A percentile compares a stretch with the other conserved stretches of the same genome.
Conservation (phyloP, 257 asterid species). For the Haberlea rhodopensis region DNA sequence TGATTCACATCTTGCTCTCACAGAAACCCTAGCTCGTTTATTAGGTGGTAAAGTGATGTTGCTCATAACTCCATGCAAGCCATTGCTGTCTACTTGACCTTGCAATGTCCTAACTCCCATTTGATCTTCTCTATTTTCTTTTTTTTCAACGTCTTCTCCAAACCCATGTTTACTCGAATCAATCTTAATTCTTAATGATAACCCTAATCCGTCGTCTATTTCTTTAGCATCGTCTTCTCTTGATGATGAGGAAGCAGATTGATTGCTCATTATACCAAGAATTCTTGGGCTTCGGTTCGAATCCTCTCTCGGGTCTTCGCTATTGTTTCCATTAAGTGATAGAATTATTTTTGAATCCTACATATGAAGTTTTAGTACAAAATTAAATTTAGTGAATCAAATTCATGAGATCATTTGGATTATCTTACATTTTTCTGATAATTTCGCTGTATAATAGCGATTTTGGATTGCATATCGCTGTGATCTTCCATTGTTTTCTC, state of each 20-base stretch:
- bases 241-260: conserved; percentile 25
- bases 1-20: conserved; percentile 91
- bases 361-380: too few species aligned
- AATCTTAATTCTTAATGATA: conserved; percentile 61
- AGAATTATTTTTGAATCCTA: conserved; percentile 38
- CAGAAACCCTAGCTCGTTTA: conserved; percentile 94
- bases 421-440: conserved; percentile 36
- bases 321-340: conserved; percentile 34
- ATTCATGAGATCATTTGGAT: too few species aligned
- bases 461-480: conserved; percentile 51
- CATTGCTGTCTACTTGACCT: conserved; percentile 27
- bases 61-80: conserved; percentile 42
- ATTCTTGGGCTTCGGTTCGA: conserved; percentile 21
- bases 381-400: background rate
- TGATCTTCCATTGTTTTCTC: conserved; percentile 67
- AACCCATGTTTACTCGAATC: conserved; percentile 25
- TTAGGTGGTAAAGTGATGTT: conserved; percentile 44
- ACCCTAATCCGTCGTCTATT: conserved; percentile 47
- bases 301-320: conserved; percentile 28
- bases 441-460: conserved; percentile 42
- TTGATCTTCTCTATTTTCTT: conserved; percentile 33
- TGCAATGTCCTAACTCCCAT: conserved; percentile 23
- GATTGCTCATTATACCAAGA: conserved; percentile 23
- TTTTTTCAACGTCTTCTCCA: conserved; percentile 22
- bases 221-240: conserved; percentile 23